Conservation (phyloP, 1,139 yeast genomes). For the Sugiyamaella pinicola region DNA sequence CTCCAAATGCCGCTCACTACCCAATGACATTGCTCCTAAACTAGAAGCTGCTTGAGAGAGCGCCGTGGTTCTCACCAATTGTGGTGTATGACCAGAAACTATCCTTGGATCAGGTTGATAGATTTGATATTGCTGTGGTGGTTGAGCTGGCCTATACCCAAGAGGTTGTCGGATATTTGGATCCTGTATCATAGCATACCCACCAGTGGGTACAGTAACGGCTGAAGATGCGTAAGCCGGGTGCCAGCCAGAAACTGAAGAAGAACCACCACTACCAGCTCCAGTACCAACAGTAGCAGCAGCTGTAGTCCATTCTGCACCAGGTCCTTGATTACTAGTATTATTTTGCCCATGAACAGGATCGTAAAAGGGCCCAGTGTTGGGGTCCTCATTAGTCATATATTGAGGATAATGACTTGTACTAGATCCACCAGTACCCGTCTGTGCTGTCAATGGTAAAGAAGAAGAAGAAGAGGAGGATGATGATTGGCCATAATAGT, state of each 20-base stretch:
- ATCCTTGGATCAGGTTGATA: slow-evolving; percentile 14
- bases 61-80: slow-evolving; percentile 38
- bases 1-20: slow-evolving; percentile 16
- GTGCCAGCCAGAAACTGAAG: slow-evolving; percentile 10
- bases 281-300: background rate
- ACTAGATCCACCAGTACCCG: background rate
- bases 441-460: slow-evolving; percentile 7
- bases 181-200: slow-evolving; percentile 8
- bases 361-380: slow-evolving; percentile 13
- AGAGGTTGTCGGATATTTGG: slow-evolving; percentile 6
- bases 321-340: background rate
- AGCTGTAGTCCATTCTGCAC: slow-evolving; percentile 5
- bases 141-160: slow-evolving; percentile 8
- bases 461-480: too few species aligned
- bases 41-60: slow-evolving; percentile 38
- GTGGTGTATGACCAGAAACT: slow-evolving; percentile 26
- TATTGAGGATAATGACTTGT: slow-evolving; percentile 9
- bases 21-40: slow-evolving; percentile 27
- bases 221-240: slow-evolving; percentile 10
- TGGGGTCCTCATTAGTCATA: slow-evolving; percentile 11
- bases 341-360: slow-evolving; percentile 7
- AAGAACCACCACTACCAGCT: slow-evolving; percentile 3
- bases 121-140: slow-evolving; percentile 6
- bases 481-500: slow-evolving; percentile 21
- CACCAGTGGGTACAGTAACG: background rate